Evolutionary conservation across 352 stramenopile species (phyloP).

Genomic region (Pythium aquatile): DNA sequence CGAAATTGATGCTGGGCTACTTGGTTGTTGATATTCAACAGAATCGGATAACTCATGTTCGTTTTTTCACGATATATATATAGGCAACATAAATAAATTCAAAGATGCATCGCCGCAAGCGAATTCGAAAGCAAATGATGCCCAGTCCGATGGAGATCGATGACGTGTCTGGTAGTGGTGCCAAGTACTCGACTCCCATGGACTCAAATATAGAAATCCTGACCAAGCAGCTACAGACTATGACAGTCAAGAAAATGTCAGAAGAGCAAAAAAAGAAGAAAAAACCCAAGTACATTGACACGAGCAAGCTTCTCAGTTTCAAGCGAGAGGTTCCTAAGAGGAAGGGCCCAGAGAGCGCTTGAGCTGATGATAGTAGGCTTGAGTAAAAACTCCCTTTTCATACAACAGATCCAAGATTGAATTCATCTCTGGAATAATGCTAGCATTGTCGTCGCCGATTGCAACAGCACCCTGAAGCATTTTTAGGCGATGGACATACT

Average conservation of each 20-base stretch:
- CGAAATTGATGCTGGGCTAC: conserved; percentile 19
- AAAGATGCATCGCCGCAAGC: conserved; percentile 27
- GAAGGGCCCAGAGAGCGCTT: too few relatives aligned
- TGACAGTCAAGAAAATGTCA: conserved; percentile 7
- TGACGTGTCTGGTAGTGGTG: too few relatives aligned
- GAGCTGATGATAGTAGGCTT: too few relatives aligned
- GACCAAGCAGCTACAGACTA: conserved; percentile 21
- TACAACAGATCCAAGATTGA: conserved; percentile 22
- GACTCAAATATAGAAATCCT: conserved; percentile 26
- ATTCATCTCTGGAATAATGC: conserved; percentile 17
- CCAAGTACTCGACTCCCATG: too few relatives aligned
- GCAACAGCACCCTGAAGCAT: conserved; percentile 16
- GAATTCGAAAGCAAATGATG: conserved; percentile 24
- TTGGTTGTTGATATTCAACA: conserved; percentile 27
- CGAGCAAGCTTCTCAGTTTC: too few relatives aligned
- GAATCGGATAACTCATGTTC: conserved; percentile 23
- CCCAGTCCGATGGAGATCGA: conserved; percentile 23
- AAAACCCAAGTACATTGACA: conserved; percentile 20
- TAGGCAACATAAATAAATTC: conserved; percentile 21
- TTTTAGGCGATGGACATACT: conserved; percentile 15
- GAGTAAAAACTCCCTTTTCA: conserved; percentile 21
- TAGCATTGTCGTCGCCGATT: conserved; percentile 20
- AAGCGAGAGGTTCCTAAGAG: too few relatives aligned
- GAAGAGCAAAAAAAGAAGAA: conserved; percentile 26
- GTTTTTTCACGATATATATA: conserved; percentile 16